Base-by-base conservation (phyloP, 495 filamentous ascomycete genomes). In the Aspergillus funiculosus region DNA sequence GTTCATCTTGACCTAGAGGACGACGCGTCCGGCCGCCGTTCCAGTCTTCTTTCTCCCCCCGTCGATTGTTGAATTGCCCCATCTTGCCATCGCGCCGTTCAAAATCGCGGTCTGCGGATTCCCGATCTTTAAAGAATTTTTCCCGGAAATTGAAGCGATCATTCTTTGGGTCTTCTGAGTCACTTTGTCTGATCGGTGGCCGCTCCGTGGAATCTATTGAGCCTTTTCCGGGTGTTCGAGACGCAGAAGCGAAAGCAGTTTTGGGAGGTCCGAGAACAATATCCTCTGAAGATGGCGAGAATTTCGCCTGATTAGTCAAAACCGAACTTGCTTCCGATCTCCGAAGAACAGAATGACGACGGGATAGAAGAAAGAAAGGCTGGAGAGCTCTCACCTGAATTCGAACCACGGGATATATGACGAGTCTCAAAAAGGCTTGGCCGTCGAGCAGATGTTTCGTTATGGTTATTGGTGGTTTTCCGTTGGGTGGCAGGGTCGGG, bases 221-320 rank as follows among this genome's bases (percentile, higher is more conserved):
- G 43, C 60, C 69, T 72, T 79, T 71, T 46, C 66, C 67, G 44
- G 71, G 55, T 47, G 72, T 76, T 64, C 79, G 62, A 34, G 86
- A 87, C 11, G 87, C 82, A 7, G 90, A 95, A 46, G 86, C 82
- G 62, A 97, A 95, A 21, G 80, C 80, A 19, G 79, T 87, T 52
- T 89, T 89, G 1, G 90, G 89, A 22, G 90, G 90, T 24, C 88
- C 89, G 28, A 95, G 85, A 51, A 94, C 74, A 44, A 94, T 89
- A 46, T 95, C 87, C 57, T 92, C 89, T 50, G 72, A 63, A 51
- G 78, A 78, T 82, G 45, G 48, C 62, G 39, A 66, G 62, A 45
- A 39, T 50, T 36, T 45, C 15, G 20, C 18, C 24, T 44, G 30
- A 22, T 29, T 29, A 15, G 43, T 58, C 44, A 59, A 53, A 30